Conservation (phyloP, 306 rosid genomes). For the Prunus mume region DNA sequence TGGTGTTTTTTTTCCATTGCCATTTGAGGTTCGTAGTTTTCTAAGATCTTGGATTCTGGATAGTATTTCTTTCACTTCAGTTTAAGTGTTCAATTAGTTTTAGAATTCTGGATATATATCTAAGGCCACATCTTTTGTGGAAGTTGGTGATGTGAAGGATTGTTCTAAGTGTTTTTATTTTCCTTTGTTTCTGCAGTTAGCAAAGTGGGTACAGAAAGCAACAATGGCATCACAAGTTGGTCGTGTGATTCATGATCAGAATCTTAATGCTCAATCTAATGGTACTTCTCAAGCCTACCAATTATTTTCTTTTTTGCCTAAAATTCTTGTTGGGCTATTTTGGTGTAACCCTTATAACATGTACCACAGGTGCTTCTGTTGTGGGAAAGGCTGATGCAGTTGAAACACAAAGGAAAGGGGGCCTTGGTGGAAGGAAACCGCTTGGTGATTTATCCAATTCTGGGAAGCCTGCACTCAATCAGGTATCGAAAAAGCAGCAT, state of each 20-base stretch:
- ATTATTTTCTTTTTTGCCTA: background rate
- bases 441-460: slow-evolving; percentile 61
- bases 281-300: slow-evolving; percentile 35
- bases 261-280: slow-evolving; percentile 26
- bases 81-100: too few species aligned
- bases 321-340: background rate
- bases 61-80: too few species aligned
- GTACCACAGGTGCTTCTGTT: slow-evolving; percentile 42
- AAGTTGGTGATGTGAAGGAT: too few species aligned
- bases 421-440: slow-evolving; percentile 64
- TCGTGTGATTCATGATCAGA: slow-evolving; percentile 45
- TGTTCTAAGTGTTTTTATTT: too few species aligned
- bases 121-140: too few species aligned
- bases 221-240: slow-evolving; percentile 50
- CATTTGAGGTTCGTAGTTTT: too few species aligned
- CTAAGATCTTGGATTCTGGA: too few species aligned
- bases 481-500: too few species aligned
- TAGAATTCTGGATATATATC: too few species aligned
- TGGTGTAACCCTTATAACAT: background rate
- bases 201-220: slow-evolving; percentile 15
- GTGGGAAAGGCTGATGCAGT: slow-evolving; percentile 34
- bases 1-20: too few species aligned
- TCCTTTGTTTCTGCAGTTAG: slow-evolving; percentile 3
- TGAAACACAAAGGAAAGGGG: slow-evolving; percentile 37
- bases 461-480: slow-evolving; percentile 26